Conservation (phyloP, 2,329 filamentous ascomycete species). For the Arthrocladium fulminans region DNA sequence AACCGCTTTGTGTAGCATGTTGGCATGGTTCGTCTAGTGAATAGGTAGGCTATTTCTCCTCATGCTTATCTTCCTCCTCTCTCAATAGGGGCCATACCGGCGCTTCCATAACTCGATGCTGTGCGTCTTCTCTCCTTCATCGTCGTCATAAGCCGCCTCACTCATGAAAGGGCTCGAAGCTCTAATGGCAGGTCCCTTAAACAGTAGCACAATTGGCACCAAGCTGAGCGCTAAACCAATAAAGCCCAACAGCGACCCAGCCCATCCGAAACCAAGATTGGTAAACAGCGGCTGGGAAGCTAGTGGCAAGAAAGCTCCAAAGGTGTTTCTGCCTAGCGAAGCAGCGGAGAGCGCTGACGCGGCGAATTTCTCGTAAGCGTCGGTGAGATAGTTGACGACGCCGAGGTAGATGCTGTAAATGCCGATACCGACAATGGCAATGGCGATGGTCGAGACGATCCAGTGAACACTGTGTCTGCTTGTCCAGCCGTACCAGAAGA, state of each 20-base stretch:
- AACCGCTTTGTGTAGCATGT: too few species aligned
- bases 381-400: constrained; percentile 41
- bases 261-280: constrained; percentile 37
- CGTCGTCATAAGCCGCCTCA: not conserved
- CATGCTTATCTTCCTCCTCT: too few species aligned
- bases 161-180: constrained; percentile 6
- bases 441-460: constrained; percentile 28
- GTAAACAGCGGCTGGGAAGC: constrained; percentile 34
- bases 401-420: constrained; percentile 40
- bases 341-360: constrained; percentile 40
- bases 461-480: constrained; percentile 25
- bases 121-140: not conserved
- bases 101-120: not conserved
- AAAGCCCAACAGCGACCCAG: constrained; percentile 36
- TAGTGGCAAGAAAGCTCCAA: constrained; percentile 41
- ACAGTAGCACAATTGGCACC: constrained; percentile 35
- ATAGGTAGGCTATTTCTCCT: too few species aligned
- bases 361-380: constrained; percentile 42
- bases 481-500: constrained; percentile 32
- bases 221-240: constrained; percentile 32
- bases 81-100: too few species aligned
- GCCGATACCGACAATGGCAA: constrained; percentile 32
- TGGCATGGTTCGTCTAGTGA: too few species aligned
- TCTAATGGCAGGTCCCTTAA: constrained; percentile 35
- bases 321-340: constrained; percentile 36